phyloP scores from a whole-genome alignment of 2,329 filamentous ascomycete species.

The Talaromyces sp. region DNA sequence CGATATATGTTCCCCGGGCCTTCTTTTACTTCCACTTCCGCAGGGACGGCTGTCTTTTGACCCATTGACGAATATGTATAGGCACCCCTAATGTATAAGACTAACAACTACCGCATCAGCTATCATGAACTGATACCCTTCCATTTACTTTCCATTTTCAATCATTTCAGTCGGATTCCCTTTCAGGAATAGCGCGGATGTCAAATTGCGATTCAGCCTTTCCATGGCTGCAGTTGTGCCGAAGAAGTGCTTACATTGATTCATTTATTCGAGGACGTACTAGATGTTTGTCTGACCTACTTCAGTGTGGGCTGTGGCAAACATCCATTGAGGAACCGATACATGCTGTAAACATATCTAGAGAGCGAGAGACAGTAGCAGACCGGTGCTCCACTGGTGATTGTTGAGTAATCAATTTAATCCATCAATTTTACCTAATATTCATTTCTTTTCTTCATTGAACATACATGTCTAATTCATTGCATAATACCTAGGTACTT shows the following conservation, averaged over 20 bases:
- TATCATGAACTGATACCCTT: conserved; percentile 17
- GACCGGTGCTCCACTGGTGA: not conserved
- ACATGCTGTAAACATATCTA: conserved; percentile 24
- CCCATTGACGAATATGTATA: conserved; percentile 21
- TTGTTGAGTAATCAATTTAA: not conserved
- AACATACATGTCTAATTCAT: no score
- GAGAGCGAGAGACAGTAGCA: not conserved
- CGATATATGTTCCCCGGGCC: not conserved
- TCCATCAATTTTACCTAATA: no score
- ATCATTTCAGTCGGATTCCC: not conserved
- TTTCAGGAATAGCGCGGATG: conserved; percentile 73
- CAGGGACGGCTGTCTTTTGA: not conserved
- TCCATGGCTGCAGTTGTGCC: conserved; percentile 90
- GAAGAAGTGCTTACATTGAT: conserved; percentile 94
- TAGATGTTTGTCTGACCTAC: conserved; percentile 37
- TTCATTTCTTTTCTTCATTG: no score
- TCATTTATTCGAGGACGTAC: conserved; percentile 37
- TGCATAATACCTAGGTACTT: no score
- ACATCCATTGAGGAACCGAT: conserved; percentile 43
- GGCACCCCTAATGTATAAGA: conserved; percentile 27
- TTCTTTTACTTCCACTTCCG: not conserved
- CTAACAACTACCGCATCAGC: conserved; percentile 16
- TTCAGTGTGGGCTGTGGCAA: conserved; percentile 31
- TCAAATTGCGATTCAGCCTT: conserved; percentile 95
- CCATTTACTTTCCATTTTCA: not conserved